These are phyloP conservation scores for Candida palmyrensis DNA, from an alignment of 805 yeast species.

Conservation along the genomic window DNA sequence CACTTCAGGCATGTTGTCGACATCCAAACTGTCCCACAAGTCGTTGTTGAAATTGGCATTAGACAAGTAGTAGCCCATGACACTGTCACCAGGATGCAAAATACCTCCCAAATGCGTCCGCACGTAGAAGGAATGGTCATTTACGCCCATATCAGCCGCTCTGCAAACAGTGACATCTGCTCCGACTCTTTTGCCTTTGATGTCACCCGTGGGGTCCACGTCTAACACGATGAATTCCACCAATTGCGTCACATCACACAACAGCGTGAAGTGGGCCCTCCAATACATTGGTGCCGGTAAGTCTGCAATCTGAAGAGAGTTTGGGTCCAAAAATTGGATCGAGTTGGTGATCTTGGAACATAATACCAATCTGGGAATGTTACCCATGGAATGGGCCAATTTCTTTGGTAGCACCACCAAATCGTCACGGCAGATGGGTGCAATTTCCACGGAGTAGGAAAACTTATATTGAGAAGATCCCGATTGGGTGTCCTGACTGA, in stretches of 20 bases:
- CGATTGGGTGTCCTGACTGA: constrained; percentile 88
- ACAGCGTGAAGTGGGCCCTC: constrained; percentile 74
- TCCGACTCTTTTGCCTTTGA: constrained; percentile 69
- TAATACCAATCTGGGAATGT: constrained; percentile 72
- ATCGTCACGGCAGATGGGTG: constrained; percentile 96
- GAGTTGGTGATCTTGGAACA: constrained; percentile 83
- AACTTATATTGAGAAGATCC: constrained; percentile 86
- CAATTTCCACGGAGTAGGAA: constrained; percentile 88
- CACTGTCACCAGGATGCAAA: constrained; percentile 95
- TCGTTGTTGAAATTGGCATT: constrained; percentile 88
- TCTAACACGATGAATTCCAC: constrained; percentile 87
- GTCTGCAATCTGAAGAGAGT: constrained; percentile 73
- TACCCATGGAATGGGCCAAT: constrained; percentile 78
- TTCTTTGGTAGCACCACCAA: constrained; percentile 86
- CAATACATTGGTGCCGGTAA: constrained; percentile 68
- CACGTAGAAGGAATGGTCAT: constrained; percentile 76
- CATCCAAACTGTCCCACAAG: constrained; percentile 65
- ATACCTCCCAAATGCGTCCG: constrained; percentile 92
- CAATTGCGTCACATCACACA: constrained; percentile 71
- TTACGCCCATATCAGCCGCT: constrained; percentile 79
- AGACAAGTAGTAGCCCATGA: constrained; percentile 80
- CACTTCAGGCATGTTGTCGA: constrained; percentile 74
- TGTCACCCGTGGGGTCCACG: constrained; percentile 84
- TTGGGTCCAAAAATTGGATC: constrained; percentile 83
- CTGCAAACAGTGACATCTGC: constrained; percentile 94